Base-by-base conservation (phyloP, 352 stramenopile species). In the Globisporangium mamillatum region DNA sequence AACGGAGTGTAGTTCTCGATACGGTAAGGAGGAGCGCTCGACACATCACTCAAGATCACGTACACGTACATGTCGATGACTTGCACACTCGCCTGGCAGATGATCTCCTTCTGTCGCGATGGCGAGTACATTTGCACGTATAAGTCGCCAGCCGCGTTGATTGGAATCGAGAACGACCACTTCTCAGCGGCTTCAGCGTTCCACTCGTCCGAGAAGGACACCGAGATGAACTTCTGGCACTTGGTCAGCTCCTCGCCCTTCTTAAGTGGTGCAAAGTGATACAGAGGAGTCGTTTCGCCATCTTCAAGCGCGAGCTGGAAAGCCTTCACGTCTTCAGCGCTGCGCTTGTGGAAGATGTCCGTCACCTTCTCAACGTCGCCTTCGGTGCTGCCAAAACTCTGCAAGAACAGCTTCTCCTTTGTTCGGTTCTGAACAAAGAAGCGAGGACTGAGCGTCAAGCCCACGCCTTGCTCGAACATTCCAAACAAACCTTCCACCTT, bases 51-150 rank as follows among this genome's bases (percentile, higher is more conserved):
- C 57, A 96, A 67, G 60, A 94, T 88, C 14, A 96, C 86, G 67
- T 94, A 96, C 20, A 96, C 80, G 63, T 96, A 93, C 82, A 92
- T 92, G 44, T 93, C 88, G n/a, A 96, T 82, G 27, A 96, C 82
- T 63, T 96, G 88, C 22, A 96, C 84, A 60, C 86, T 94, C 44
- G 84, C 88, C 61, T 94, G 77, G 55, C 88, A 94, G 58, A 96
- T 94, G 48, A 94, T 77, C 52, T 84, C 76, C 38, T 85, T 86
- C 68, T 96, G 75, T 41, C 86, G 82, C 14, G 77, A 77, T 22
- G 85, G 83, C 18, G 84, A 93, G 65, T 94, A 92, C 41, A 94
- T 80, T 48, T 94, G 88, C 20, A 96, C 67, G 67, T 91, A 94
- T 25, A 92, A 53, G 63, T 96, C 88, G 64, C 85, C 86, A 1